phyloP scores from a whole-genome alignment of 2,329 filamentous ascomycete genomes.

The Stachybotrys echinatus region DNA sequence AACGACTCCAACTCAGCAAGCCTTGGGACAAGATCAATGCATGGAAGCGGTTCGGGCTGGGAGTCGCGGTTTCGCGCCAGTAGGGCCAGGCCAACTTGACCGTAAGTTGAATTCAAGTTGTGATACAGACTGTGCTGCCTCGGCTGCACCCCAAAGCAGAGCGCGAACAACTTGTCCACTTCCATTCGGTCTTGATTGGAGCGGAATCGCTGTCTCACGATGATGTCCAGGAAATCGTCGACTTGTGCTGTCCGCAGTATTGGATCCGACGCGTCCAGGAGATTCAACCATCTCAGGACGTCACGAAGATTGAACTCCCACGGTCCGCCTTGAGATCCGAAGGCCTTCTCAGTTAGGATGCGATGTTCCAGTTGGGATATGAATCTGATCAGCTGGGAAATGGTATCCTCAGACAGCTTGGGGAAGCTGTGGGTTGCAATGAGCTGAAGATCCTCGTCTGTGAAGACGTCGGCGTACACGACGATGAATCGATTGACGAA shows the following conservation, averaged over 20 bases:
- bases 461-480: conserved; percentile 91
- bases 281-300: conserved; percentile 77
- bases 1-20: conserved; percentile 78
- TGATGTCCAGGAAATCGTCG: conserved; percentile 72
- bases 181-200: conserved; percentile 60
- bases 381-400: conserved; percentile 68
- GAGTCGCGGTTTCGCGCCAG: conserved; percentile 54
- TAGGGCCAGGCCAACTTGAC: conserved; percentile 77
- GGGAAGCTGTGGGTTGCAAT: conserved; percentile 81
- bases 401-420: conserved; percentile 49
- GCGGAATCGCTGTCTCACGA: conserved; percentile 86
- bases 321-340: conserved; percentile 64
- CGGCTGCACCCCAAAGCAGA: conserved; percentile 53
- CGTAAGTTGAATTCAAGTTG: conserved; percentile 56
- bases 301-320: conserved; percentile 97
- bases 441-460: conserved; percentile 69
- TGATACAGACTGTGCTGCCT: conserved; percentile 63
- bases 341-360: conserved; percentile 53
- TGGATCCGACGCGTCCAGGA: conserved; percentile 48
- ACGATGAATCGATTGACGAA: conserved; percentile 99
- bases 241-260: conserved; percentile 55
- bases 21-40: conserved; percentile 46
- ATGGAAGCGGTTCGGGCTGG: conserved; percentile 47
- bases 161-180: conserved; percentile 60
- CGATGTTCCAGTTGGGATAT: conserved; percentile 74